Percentiles rank a stretch among this genome's conserved stretches.
These are phyloP conservation scores for Lycium barbarum DNA, from an alignment of 257 asterid genomes.

Conservation along the genomic window DNA sequence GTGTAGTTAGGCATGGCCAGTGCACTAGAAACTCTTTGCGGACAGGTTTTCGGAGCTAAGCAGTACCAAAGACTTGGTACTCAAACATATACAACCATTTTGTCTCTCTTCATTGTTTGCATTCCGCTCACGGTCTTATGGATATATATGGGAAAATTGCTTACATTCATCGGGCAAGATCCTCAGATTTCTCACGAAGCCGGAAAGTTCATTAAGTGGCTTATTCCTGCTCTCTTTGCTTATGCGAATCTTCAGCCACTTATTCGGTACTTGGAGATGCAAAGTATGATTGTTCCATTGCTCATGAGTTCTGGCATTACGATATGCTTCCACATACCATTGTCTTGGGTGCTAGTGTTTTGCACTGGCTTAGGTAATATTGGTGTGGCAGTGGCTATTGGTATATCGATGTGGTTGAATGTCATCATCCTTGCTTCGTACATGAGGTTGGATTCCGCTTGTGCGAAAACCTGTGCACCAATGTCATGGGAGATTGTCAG, in stretches of 20 bases:
- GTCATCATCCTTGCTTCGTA: slow-evolving; percentile 49
- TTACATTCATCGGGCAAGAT: slow-evolving; percentile 70
- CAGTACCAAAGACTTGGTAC: slow-evolving; percentile 73
- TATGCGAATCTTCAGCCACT: slow-evolving; percentile 64
- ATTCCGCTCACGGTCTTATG: slow-evolving; percentile 69
- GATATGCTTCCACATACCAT: slow-evolving; percentile 48
- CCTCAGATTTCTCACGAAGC: slow-evolving; percentile 74
- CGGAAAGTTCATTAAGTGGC: slow-evolving; percentile 63
- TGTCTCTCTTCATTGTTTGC: slow-evolving; percentile 55
- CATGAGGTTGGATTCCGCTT: slow-evolving; percentile 56
- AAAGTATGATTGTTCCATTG: slow-evolving; percentile 61
- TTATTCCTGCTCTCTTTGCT: slow-evolving; percentile 65
- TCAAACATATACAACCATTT: slow-evolving; percentile 70
- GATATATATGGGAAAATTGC: slow-evolving; percentile 53
- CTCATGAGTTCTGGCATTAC: slow-evolving; percentile 57
- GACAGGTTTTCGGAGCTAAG: slow-evolving; percentile 83
- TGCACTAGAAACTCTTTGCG: slow-evolving; percentile 77
- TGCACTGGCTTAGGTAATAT: too few relatives aligned
- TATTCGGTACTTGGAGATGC: slow-evolving; percentile 59
- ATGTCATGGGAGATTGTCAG: slow-evolving; percentile 58
- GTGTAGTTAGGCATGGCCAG: slow-evolving; percentile 82
- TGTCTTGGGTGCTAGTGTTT: slow-evolving; percentile 49
- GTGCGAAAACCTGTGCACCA: slow-evolving; percentile 61
- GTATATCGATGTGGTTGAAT: slow-evolving; percentile 69
- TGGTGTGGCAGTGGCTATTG: slow-evolving; percentile 68